Evolutionary conservation across 2,329 filamentous ascomycete genomes (phyloP).

Genomic region (Taxawa tesnikishii): DNA sequence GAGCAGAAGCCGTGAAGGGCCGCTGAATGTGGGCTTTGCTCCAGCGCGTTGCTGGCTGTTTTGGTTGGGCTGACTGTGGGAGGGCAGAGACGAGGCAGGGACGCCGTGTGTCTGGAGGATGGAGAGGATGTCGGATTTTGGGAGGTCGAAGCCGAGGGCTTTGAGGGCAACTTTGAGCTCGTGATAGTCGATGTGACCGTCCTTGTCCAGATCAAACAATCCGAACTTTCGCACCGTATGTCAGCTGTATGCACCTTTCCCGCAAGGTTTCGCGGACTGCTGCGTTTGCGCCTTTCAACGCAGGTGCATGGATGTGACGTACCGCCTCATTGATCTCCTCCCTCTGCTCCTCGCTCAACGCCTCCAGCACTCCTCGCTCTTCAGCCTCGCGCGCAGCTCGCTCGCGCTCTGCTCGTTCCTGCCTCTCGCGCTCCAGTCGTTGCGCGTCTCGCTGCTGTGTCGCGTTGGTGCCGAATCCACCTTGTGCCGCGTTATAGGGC

Average conservation of each 20-base stretch:
- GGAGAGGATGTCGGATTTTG: conserved; percentile 71
- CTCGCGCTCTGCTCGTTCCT: conserved; percentile 24
- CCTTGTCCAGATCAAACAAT: conserved; percentile 94
- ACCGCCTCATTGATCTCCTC: conserved; percentile 89
- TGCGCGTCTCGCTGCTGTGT: conserved; percentile 28
- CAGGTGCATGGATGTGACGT: too few species aligned
- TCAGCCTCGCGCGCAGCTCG: conserved; percentile 25
- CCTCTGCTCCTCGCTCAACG: conserved; percentile 52
- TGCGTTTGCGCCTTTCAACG: too few species aligned
- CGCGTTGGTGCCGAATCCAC: conserved; percentile 22
- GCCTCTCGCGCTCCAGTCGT: conserved; percentile 27
- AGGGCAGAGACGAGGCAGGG: conserved; percentile 25
- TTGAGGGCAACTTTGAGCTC: conserved; percentile 95
- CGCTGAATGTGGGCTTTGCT: conserved; percentile 20
- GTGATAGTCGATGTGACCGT: conserved; percentile 90
- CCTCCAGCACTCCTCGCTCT: conserved; percentile 35
- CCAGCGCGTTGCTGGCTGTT: conserved; percentile 26
- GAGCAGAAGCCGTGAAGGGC: conserved; percentile 54
- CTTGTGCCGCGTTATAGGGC: conserved; percentile 16
- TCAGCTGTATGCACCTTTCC: too few species aligned
- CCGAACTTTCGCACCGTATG: too few species aligned
- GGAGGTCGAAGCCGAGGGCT: conserved; percentile 83
- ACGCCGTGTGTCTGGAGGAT: conserved; percentile 74
- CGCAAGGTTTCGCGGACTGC: too few species aligned
- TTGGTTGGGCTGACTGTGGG: conserved; percentile 30